phyloP scores from a whole-genome alignment of 73 alveolate genomes.

The Tetrahymena elliotti region DNA sequence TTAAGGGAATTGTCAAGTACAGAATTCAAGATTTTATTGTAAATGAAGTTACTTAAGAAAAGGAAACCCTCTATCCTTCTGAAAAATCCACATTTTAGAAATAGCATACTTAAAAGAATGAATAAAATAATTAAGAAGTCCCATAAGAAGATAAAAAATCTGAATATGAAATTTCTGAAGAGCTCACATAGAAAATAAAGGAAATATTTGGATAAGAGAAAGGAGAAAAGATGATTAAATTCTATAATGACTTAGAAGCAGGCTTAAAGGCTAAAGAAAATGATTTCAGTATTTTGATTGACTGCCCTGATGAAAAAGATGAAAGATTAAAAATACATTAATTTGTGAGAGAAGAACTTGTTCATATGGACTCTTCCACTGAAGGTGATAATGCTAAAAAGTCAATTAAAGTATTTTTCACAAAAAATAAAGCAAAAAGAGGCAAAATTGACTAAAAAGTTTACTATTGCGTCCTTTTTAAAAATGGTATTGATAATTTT shows the following conservation, averaged over 20 bases:
- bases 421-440: constrained; percentile 12
- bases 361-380: constrained; percentile 62
- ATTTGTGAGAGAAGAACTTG: constrained; percentile 46
- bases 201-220: constrained; percentile 46
- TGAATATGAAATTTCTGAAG: constrained; percentile 34
- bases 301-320: constrained; percentile 51
- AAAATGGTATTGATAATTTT: constrained; percentile 83
- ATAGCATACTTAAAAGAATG: constrained; percentile 31
- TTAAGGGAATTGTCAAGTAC: constrained; percentile 80
- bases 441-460: background rate
- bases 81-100: constrained; percentile 46
- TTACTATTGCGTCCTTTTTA: constrained; percentile 51
- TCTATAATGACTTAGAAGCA: constrained; percentile 43
- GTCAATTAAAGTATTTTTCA: constrained; percentile 7
- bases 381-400: constrained; percentile 30
- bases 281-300: constrained; percentile 11
- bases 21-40: constrained; percentile 92
- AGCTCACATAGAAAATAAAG: constrained; percentile 4
- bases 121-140: constrained; percentile 43
- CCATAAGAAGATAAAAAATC: constrained; percentile 36
- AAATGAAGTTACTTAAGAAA: constrained; percentile 83
- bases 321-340: constrained; percentile 47
- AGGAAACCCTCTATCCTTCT: constrained; percentile 63
- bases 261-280: constrained; percentile 39
- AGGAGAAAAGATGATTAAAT: constrained; percentile 30